Evolutionary conservation across 2,329 filamentous ascomycete species (phyloP).

Genomic region (Stachybotrys echinatus): DNA sequence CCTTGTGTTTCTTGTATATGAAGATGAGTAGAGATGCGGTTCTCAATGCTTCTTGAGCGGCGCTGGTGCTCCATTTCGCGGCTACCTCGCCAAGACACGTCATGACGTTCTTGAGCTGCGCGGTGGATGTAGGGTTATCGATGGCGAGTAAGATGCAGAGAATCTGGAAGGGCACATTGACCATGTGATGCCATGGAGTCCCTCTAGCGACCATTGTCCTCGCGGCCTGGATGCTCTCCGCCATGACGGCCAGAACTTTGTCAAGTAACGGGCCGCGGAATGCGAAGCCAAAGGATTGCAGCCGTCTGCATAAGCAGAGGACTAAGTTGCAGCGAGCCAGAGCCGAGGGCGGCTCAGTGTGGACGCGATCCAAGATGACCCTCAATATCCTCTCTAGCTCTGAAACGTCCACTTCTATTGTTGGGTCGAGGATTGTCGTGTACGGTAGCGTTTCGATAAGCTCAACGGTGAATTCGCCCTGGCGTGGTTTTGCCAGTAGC

Average conservation of each 20-base stretch:
- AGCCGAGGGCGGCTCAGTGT: slow-evolving; percentile 35
- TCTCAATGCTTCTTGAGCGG: slow-evolving; percentile 47
- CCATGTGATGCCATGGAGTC: slow-evolving; percentile 54
- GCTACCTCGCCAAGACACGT: slow-evolving; percentile 35
- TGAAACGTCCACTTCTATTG: slow-evolving; percentile 30
- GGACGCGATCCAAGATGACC: slow-evolving; percentile 31
- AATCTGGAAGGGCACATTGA: slow-evolving; percentile 55
- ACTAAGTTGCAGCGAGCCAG: slow-evolving; percentile 49
- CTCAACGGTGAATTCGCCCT: slow-evolving; percentile 38
- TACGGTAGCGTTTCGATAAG: slow-evolving; percentile 47
- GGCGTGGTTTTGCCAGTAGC: slow-evolving; percentile 28
- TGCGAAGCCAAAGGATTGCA: slow-evolving; percentile 43
- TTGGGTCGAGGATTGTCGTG: slow-evolving; percentile 49
- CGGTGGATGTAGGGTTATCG: slow-evolving; percentile 43
- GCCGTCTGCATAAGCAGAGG: slow-evolving; percentile 48
- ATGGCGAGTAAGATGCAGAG: slow-evolving; percentile 51
- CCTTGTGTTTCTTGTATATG: slow-evolving; percentile 45
- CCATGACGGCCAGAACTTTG: slow-evolving; percentile 39
- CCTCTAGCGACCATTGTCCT: slow-evolving; percentile 35
- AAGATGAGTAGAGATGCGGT: slow-evolving; percentile 49
- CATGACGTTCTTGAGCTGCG: slow-evolving; percentile 46
- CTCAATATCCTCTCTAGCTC: slow-evolving; percentile 38
- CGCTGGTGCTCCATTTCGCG: slow-evolving; percentile 36
- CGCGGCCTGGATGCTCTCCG: slow-evolving; percentile 40
- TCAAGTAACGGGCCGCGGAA: slow-evolving; percentile 37